Evolutionary conservation across 2,329 filamentous ascomycete genomes (phyloP), one percentile per base, ranked within the genome.

Genomic region (Ophiostoma quercus): DNA sequence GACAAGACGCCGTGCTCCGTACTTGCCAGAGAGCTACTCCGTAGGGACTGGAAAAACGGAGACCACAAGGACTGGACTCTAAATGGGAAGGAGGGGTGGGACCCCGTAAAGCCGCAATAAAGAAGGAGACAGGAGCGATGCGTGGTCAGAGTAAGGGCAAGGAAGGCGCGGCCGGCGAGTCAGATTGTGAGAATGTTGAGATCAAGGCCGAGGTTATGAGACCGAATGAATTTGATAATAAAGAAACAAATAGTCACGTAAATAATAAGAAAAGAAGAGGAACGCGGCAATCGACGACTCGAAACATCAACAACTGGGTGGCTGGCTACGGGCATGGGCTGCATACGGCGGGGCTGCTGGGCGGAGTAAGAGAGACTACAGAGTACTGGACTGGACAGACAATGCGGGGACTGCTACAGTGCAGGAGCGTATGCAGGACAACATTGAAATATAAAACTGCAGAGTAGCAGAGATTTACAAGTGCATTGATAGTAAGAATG

Each of bases 331-430:
- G 9, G 60, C 3, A 32, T 37, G 11, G 29, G 29, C 25, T 34
- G 57, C 14, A 32, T 62, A 63, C 32, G 32, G 60, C 60, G 60
- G 60, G 60, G 60, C 60, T 63, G 32, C 43, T 47, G 19, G 43
- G 11, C 16, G 19, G 16, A 57, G 51, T 12, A 7, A 25, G 22
- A 57, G 51, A 34, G 4, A 34, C 5, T 34, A 34, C 34, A 6
- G 5, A 6, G 34, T n/a, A 25, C 8, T 57, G 51, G 51, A 57
- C 51, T 57, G 51, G 25, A 62, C 25, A 62, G 57, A 32, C 57
- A 32, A 32, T 62, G 57, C 57, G 57, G 57, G 57, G 57, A 62
- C 57, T 62, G 57, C 25, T 62, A 8, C 22, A 32, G 57, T 62
- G 57, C 57, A 62, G 57, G 57, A 32, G 25, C 25, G 57, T 62